These are phyloP conservation scores for Pestalotiopsis sp. DNA, from an alignment of 2,329 filamentous ascomycete genomes.

Conservation along the genomic window DNA sequence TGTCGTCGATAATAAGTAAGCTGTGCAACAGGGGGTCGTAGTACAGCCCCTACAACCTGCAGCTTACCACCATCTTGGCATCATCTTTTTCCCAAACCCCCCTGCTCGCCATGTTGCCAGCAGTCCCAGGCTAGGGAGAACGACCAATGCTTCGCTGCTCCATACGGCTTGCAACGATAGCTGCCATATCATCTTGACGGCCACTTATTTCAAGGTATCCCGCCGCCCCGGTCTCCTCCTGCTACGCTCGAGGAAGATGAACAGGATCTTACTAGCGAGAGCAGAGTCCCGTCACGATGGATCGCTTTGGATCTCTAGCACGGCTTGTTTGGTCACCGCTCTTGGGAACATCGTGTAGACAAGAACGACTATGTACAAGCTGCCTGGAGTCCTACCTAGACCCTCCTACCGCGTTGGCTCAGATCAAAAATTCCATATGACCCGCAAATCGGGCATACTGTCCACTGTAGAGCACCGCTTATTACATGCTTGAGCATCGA, in stretches of 20 bases:
- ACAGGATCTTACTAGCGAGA: background rate
- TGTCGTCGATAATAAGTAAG: background rate
- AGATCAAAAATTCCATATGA: background rate
- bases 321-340: background rate
- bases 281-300: background rate
- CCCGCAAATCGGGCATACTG: background rate
- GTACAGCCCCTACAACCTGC: background rate
- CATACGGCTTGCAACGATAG: background rate
- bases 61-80: background rate
- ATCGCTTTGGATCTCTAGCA: background rate
- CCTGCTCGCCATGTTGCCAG: background rate
- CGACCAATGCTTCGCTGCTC: background rate
- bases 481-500: background rate
- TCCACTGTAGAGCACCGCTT: too few relatives aligned
- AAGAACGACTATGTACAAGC: background rate
- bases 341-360: background rate
- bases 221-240: background rate
- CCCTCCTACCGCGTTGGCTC: background rate
- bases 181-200: background rate
- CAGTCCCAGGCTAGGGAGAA: background rate
- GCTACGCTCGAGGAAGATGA: background rate
- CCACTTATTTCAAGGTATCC: background rate
- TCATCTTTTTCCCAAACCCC: background rate
- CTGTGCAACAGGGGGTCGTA: background rate
- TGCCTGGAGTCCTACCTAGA: background rate